Evolutionary conservation across 495 filamentous ascomycete genomes (phyloP), one percentile per base, ranked within the genome.

Genomic region (Elasticomyces elasticus): DNA sequence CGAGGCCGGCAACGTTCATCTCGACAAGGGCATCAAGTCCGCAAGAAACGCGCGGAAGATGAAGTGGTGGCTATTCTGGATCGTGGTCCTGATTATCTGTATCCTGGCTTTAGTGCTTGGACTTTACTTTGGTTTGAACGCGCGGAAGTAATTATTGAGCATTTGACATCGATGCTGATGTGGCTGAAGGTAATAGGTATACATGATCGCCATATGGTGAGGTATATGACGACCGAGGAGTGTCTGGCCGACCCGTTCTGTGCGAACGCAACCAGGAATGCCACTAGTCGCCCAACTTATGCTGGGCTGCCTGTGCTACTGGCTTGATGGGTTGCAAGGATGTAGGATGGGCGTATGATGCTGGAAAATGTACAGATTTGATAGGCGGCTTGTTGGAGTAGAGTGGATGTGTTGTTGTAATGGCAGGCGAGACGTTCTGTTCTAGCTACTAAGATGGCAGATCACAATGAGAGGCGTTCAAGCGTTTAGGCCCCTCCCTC

Each of bases 21-120:
- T 88, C 20, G 72, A 75, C 60, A 76, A 77, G 65, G 83, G 76
- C 54, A 79, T 82, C 56, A 64, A 73, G 56, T 70, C 71, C 57
- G 82, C 81, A 37, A 69, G 74, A 58, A 70, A 75, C 54, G 71
- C 76, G 49, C 72, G 79, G 53, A 80, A 72, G 67, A 75, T 83
- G 67, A 88, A 87, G 74, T 87, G 84, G 84, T 83, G 76, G 74
- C 81, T 77, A 60, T 69, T 86, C 25, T 59, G 75, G 54, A 67
- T 86, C 62, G 64, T 66, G 17, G 64, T 77, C 31, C 35, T 53
- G 28, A 76, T 77, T 54, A 67, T 86, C 33, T 56, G 49, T 40
- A 63, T 81, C 35, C 15, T 72, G 19, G 69, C 54, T 19, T 49
- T 75, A 30, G 74, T 64, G 5, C 47, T 72, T 24, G 70, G 70